Percentiles rank a stretch among this genome's conserved stretches.
Conservation (phyloP, 2,329 filamentous ascomycete genomes). For the Parasarocladium wereldwijsianum region DNA sequence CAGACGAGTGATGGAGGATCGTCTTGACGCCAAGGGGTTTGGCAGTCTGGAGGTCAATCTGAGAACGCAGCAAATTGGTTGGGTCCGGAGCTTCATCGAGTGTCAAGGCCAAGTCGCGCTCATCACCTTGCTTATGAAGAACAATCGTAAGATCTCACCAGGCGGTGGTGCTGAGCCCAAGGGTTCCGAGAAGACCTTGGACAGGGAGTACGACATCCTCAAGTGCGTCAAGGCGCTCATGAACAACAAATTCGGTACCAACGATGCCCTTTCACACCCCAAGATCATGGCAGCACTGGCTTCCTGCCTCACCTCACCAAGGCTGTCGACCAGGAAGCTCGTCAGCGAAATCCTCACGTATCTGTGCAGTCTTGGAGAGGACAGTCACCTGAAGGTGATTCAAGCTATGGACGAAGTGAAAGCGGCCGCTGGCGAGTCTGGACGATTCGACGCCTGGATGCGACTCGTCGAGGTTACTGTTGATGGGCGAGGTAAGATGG, state of each 20-base stretch:
- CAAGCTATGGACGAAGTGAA: constrained; percentile 90
- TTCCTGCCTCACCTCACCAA: constrained; percentile 73
- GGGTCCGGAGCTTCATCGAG: constrained; percentile 94
- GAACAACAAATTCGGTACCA: constrained; percentile 98
- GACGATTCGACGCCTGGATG: constrained; percentile 97
- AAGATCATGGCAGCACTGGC: constrained; percentile 80
- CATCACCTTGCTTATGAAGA: constrained; percentile 83
- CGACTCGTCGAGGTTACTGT: constrained; percentile 93
- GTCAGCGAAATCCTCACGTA: constrained; percentile 96
- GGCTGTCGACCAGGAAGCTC: constrained; percentile 82
- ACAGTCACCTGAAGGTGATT: constrained; percentile 79
- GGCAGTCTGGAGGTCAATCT: constrained; percentile 89
- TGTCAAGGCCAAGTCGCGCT: constrained; percentile 93
- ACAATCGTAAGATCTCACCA: constrained; percentile 72
- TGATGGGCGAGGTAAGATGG: constrained; percentile 96
- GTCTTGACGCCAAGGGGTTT: constrained; percentile 78
- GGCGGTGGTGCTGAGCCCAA: constrained; percentile 50
- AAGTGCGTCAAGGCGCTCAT: constrained; percentile 95
- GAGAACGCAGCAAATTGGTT: constrained; percentile 90
- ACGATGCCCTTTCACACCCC: constrained; percentile 82
- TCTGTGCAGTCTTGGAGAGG: constrained; percentile 80
- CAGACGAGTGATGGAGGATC: constrained; percentile 90
- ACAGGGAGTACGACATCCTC: constrained; percentile 90
- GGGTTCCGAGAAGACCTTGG: constrained; percentile 61
- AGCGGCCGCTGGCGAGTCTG: constrained; percentile 75